These are phyloP conservation scores for Amanita pseudoporphyria DNA, from an alignment of 768 basidiomycete species.

Conservation along the genomic window DNA sequence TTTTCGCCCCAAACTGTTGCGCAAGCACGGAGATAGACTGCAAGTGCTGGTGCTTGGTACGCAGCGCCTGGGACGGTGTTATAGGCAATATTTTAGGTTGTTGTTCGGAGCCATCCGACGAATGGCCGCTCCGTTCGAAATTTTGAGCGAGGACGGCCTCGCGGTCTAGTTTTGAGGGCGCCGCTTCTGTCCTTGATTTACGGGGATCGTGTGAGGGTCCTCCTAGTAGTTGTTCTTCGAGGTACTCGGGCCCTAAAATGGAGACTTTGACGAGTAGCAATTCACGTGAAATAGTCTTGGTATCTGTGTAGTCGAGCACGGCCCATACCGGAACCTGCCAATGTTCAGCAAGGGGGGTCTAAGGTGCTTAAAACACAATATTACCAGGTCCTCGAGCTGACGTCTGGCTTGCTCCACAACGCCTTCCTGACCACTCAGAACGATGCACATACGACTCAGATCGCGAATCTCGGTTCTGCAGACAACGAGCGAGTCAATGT, in stretches of 20 bases:
- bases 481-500: constrained; percentile 97
- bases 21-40: constrained; percentile 81
- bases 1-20: constrained; percentile 81
- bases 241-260: constrained; percentile 94
- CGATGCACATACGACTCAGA: constrained; percentile 96
- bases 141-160: constrained; percentile 68
- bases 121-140: constrained; percentile 55
- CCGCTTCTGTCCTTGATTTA: constrained; percentile 21
- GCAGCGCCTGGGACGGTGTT: constrained; percentile 79
- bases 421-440: constrained; percentile 92
- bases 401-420: constrained; percentile 95
- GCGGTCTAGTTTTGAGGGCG: constrained; percentile 49
- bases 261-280: constrained; percentile 94
- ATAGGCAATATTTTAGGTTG: constrained; percentile 34
- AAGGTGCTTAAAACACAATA: constrained; percentile 23
- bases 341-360: too few species aligned
- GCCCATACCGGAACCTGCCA: constrained; percentile 96
- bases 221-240: constrained; percentile 83
- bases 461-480: constrained; percentile 97
- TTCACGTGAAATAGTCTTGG: constrained; percentile 85
- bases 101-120: constrained; percentile 22
- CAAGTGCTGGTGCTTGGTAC: constrained; percentile 82
- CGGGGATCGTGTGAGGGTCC: constrained; percentile 79
- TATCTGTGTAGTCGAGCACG: constrained; percentile 95
- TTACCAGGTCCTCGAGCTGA: constrained; percentile 91